Conservation (phyloP, 345 rosid genomes). For the Aethionema arabicum region DNA sequence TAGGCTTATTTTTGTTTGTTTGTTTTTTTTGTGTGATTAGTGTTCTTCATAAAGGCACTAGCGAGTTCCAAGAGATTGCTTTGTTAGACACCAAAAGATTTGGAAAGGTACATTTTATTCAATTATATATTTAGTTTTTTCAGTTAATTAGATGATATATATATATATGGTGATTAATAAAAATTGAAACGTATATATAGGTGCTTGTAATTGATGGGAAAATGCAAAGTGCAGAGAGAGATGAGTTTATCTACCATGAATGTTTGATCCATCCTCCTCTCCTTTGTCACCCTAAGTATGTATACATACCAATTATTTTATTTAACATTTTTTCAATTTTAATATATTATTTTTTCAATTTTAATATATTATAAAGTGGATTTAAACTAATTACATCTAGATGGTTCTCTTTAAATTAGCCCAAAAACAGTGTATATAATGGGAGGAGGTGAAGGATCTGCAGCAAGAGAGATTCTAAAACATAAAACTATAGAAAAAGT, state of each 20-base stretch:
- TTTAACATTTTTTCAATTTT: neutral
- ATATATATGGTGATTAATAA: conserved; percentile 19
- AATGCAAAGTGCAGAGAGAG: conserved; percentile 96
- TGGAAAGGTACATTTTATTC: conserved; percentile 58
- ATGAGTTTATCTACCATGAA: conserved; percentile 92
- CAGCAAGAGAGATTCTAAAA: conserved; percentile 92
- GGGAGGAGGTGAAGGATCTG: conserved; percentile 99
- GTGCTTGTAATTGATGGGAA: conserved; percentile 92
- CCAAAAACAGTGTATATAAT: conserved; percentile 75
- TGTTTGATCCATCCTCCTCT: conserved; percentile 91
- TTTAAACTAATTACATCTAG: conserved; percentile 1
- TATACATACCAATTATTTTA: conserved; percentile 6
- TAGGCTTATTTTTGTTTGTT: neutral
- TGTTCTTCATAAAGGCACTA: conserved; percentile 72
- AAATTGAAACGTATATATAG: conserved; percentile 36
- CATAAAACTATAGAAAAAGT: conserved; percentile 67
- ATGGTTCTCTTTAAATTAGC: conserved; percentile 39
- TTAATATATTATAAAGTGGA: neutral
- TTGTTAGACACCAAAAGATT: conserved; percentile 84
- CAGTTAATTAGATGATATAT: neutral
- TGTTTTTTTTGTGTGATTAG: conserved; percentile 35
- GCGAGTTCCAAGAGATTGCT: conserved; percentile 79
- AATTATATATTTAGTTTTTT: neutral
- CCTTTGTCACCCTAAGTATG: conserved; percentile 68
- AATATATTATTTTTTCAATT: neutral